Conservation (phyloP, 306 rosid species). For the Cicer yamashitae region DNA sequence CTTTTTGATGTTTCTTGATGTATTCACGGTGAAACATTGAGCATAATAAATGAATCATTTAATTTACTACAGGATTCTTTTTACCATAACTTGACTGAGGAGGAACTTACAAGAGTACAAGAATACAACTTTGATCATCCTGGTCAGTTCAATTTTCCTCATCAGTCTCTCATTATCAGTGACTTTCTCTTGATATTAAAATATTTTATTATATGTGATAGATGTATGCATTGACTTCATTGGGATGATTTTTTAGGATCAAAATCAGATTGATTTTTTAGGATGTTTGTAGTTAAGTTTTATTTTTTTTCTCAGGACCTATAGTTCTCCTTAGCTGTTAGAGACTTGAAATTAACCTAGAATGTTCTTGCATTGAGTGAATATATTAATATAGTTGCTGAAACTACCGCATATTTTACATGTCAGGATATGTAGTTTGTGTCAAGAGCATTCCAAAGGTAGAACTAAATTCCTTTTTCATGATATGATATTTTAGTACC, state of each 20-base stretch:
- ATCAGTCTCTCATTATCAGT: slow-evolving; percentile 15
- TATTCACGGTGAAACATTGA: slow-evolving; percentile 13
- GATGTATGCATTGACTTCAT: slow-evolving; percentile 17
- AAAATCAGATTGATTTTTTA: background rate
- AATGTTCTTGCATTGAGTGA: slow-evolving; percentile 25
- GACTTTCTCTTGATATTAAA: slow-evolving; percentile 22
- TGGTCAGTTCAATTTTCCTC: slow-evolving; percentile 61
- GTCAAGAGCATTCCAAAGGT: slow-evolving; percentile 14
- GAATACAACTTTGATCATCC: slow-evolving; percentile 99
- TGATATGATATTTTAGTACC: slow-evolving; percentile 22
- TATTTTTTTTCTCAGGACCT: slow-evolving; percentile 15
- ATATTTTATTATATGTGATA: slow-evolving; percentile 33
- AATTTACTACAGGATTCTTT: slow-evolving; percentile 79
- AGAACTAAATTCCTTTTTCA: slow-evolving; percentile 11
- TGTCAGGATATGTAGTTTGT: slow-evolving; percentile 19
- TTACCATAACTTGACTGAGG: slow-evolving; percentile 81
- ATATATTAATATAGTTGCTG: slow-evolving; percentile 20
- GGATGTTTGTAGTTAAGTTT: background rate
- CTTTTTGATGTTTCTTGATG: slow-evolving; percentile 34
- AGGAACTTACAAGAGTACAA: slow-evolving; percentile 78
- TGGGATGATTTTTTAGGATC: slow-evolving; percentile 5
- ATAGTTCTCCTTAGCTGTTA: slow-evolving; percentile 12
- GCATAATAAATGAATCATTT: slow-evolving; percentile 20
- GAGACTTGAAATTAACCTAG: slow-evolving; percentile 21
- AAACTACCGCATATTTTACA: slow-evolving; percentile 30